Evolutionary conservation across 768 basidiomycete genomes (phyloP).

Genomic region (Russula dissimulans): DNA sequence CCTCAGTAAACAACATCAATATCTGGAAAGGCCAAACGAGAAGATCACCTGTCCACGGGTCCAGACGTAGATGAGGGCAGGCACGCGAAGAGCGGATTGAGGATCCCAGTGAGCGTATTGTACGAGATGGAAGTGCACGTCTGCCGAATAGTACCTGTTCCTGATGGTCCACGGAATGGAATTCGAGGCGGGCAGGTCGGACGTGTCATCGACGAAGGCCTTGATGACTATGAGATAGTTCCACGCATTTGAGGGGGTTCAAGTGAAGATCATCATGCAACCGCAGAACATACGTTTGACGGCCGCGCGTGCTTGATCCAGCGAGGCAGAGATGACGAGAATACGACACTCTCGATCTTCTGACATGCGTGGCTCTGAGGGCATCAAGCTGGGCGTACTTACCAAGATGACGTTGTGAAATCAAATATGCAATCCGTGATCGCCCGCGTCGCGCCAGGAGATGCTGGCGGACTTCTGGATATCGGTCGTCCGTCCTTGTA

Average conservation of each 20-base stretch:
- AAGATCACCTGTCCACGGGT: constrained; percentile 46
- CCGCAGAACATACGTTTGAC: constrained; percentile 24
- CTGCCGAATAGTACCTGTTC: constrained; percentile 77
- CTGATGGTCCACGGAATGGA: constrained; percentile 64
- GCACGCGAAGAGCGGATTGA: constrained; percentile 38
- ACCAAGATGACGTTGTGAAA: too few relatives aligned
- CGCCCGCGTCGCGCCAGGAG: too few relatives aligned
- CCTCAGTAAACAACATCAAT: background rate
- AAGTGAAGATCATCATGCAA: background rate
- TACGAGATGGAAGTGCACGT: constrained; percentile 56
- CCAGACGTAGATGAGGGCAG: constrained; percentile 73
- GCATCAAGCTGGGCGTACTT: too few relatives aligned
- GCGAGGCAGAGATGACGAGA: constrained; percentile 23
- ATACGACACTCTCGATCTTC: constrained; percentile 16
- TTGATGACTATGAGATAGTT: constrained; percentile 22
- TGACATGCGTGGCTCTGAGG: background rate
- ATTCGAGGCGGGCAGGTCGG: constrained; percentile 1
- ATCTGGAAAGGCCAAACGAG: background rate
- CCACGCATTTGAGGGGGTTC: background rate
- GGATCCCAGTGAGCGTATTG: constrained; percentile 37
- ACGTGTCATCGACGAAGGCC: constrained; percentile 16
- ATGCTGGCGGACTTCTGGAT: too few relatives aligned
- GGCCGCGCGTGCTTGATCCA: constrained; percentile 20
- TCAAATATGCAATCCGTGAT: too few relatives aligned
- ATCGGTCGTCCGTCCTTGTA: too few relatives aligned